Evolutionary conservation across 176 grass and related monocot genomes (phyloP).

Genomic region (Pharus latifolius): DNA sequence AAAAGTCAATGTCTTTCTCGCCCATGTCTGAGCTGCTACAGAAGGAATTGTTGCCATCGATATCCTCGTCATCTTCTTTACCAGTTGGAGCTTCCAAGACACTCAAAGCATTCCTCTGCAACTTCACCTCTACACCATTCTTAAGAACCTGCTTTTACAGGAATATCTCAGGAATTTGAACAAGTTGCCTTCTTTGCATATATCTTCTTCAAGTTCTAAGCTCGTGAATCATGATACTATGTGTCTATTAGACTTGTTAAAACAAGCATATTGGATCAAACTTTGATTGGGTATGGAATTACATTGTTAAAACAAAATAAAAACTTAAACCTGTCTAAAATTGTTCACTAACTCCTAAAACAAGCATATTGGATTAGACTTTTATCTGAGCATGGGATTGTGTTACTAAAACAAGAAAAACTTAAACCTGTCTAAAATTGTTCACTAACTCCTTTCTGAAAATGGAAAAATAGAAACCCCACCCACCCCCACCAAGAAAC

Average conservation of each 20-base stretch:
- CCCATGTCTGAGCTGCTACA: conserved; percentile 64
- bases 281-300: neutral
- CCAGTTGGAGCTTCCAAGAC: conserved; percentile 77
- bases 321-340: neutral
- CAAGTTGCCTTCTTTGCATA: neutral
- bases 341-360: too few species aligned
- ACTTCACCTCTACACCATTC: conserved; percentile 81
- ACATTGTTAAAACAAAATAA: neutral
- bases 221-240: neutral
- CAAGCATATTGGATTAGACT: neutral
- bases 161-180: neutral
- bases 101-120: conserved; percentile 79
- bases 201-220: neutral
- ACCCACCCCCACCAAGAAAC: too few species aligned
- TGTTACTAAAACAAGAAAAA: neutral
- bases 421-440: neutral
- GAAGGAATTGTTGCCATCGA: conserved; percentile 46
- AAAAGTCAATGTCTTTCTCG: conserved; percentile 59
- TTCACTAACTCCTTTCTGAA: neutral
- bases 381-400: neutral
- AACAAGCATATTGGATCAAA: neutral
- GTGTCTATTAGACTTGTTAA: neutral
- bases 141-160: conserved; percentile 49
- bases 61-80: conserved; percentile 34
- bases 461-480: neutral